Conservation (phyloP, 495 filamentous ascomycete genomes). For the Daldinia grandis region DNA sequence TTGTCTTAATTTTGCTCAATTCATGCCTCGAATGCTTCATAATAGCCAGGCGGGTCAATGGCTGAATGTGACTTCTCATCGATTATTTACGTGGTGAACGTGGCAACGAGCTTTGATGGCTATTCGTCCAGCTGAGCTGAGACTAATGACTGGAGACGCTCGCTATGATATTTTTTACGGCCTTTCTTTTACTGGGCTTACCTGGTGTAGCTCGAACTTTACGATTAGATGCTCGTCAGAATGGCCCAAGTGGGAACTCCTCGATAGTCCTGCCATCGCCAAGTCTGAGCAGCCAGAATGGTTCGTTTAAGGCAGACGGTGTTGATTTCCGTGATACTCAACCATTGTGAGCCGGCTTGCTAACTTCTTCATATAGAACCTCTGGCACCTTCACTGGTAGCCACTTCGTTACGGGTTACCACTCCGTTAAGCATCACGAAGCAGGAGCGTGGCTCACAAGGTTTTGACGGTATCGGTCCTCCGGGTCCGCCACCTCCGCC, state of each 20-base stretch:
- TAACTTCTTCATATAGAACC: slow-evolving; percentile 27
- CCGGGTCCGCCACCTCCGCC: slow-evolving; percentile 23
- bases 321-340: slow-evolving; percentile 7
- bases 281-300: slow-evolving; percentile 24
- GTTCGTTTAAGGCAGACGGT: slow-evolving; percentile 27
- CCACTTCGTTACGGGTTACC: slow-evolving; percentile 14
- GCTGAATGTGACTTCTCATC: slow-evolving; percentile 21
- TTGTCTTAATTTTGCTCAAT: slow-evolving; percentile 16
- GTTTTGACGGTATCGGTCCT: slow-evolving; percentile 14
- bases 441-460: slow-evolving; percentile 30
- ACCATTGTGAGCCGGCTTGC: neutral
- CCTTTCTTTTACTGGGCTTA: slow-evolving; percentile 33
- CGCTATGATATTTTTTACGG: slow-evolving; percentile 28
- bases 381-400: slow-evolving; percentile 38
- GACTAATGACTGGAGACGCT: slow-evolving; percentile 25
- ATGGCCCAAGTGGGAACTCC: slow-evolving; percentile 38
- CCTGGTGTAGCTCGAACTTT: slow-evolving; percentile 37
- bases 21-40: slow-evolving; percentile 18
- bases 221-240: slow-evolving; percentile 29
- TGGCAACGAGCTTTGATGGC: slow-evolving; percentile 23
- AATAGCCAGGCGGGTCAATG: slow-evolving; percentile 33
- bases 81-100: slow-evolving; percentile 18
- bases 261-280: slow-evolving; percentile 22
- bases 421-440: slow-evolving; percentile 23
- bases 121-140: slow-evolving; percentile 23